Conservation (phyloP, 1,284 basidiomycete species). For the Schizophyllum commune region DNA sequence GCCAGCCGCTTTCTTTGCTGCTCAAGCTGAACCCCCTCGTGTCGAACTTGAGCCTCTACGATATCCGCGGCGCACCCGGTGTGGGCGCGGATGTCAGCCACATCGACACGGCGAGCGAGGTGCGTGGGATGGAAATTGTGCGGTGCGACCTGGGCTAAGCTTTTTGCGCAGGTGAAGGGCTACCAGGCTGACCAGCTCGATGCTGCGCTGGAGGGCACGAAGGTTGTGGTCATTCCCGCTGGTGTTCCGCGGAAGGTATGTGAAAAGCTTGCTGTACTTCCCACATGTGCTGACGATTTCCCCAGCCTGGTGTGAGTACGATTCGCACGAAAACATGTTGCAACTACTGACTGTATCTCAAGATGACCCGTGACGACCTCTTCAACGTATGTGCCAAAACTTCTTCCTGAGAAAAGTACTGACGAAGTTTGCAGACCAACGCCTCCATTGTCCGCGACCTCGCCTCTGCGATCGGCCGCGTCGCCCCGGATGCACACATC, state of each 20-base stretch:
- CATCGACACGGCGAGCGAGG: conserved; percentile 85
- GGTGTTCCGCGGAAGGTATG: conserved; percentile 92
- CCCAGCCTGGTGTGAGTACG: conserved; percentile 64
- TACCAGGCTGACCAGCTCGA: conserved; percentile 82
- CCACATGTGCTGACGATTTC: conserved; percentile 18
- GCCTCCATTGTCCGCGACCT: conserved; percentile 96
- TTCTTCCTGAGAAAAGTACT: conserved; percentile 2
- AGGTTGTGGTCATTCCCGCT: conserved; percentile 96
- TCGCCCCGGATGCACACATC: conserved; percentile 85
- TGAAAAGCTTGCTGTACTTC: conserved; percentile 4
- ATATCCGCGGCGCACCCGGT: conserved; percentile 89
- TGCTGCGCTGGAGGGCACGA: conserved; percentile 75
- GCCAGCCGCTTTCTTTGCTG: conserved; percentile 84
- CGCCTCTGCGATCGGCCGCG: conserved; percentile 80
- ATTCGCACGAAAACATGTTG: conserved; percentile 1
- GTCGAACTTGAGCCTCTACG: conserved; percentile 74
- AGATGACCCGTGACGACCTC: conserved; percentile 98
- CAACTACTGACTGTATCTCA: conserved; percentile 21
- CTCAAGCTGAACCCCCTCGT: conserved; percentile 84
- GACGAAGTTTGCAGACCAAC: conserved; percentile 56
- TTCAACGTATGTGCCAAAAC: conserved; percentile 75
- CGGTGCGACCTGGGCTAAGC: conserved; percentile 6
- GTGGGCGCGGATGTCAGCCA: conserved; percentile 92
- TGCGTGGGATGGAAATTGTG: conserved; percentile 25
- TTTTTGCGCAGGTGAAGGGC: conserved; percentile 56